Conservation (phyloP, 2,329 filamentous ascomycete species). For the Gaeumannomyces sp. region DNA sequence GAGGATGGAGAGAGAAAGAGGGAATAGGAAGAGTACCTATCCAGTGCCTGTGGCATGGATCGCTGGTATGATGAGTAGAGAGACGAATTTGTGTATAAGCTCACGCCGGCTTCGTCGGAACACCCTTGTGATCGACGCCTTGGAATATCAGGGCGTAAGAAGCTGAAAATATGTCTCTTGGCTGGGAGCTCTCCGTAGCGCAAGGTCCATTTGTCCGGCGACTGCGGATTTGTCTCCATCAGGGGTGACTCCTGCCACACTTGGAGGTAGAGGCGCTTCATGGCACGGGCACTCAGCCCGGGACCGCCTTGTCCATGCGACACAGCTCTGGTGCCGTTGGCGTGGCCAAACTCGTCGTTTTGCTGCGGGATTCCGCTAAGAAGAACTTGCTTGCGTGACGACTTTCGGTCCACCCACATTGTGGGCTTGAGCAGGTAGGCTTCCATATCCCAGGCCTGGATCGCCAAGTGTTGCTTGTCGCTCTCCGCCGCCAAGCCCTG, state of each 20-base stretch:
- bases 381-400: neutral
- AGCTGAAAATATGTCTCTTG: neutral
- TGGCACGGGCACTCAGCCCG: neutral
- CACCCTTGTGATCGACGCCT: neutral
- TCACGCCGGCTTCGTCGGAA: neutral
- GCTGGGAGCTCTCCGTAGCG: neutral
- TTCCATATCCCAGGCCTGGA: constrained; percentile 8
- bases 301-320: neutral
- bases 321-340: neutral
- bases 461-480: neutral
- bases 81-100: neutral
- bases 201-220: neutral
- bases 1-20: neutral
- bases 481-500: constrained; percentile 3
- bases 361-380: constrained; percentile 3
- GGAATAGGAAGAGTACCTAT: neutral
- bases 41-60: neutral
- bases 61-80: neutral
- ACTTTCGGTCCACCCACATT: constrained; percentile 9
- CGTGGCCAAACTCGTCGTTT: constrained; percentile 9
- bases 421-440: constrained; percentile 8
- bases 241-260: constrained; percentile 3
- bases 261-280: constrained; percentile 4
- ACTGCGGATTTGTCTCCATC: neutral
- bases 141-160: constrained; percentile 3